Conservation (phyloP, 164 flowering plant genomes). For the Santalum album region DNA sequence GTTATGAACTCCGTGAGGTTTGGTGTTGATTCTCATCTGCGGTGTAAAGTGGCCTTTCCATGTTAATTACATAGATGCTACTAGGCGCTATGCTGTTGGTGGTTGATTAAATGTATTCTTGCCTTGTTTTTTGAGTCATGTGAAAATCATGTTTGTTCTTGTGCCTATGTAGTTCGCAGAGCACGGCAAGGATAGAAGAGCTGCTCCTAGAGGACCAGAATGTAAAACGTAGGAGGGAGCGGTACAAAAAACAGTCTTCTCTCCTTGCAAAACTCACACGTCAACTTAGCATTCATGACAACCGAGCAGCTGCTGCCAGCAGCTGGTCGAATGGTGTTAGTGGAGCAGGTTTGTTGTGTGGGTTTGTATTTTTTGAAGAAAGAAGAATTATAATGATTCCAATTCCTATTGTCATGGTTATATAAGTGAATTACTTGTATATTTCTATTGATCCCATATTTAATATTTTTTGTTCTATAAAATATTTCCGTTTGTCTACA, state of each 20-base stretch:
- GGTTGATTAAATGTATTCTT: no score
- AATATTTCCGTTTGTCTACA: constrained; percentile 15
- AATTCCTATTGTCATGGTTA: no score
- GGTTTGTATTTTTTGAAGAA: no score
- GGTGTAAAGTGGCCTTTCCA: no score
- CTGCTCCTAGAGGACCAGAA: constrained; percentile 89
- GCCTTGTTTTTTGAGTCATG: no score
- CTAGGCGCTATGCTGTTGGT: no score
- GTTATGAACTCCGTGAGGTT: background rate
- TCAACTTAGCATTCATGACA: constrained; percentile 84
- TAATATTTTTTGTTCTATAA: no score
- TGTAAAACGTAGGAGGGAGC: constrained; percentile 76
- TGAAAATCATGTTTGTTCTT: no score
- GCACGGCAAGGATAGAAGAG: constrained; percentile 74
- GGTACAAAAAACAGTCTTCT: constrained; percentile 74
- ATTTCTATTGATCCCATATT: no score
- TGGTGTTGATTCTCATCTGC: background rate
- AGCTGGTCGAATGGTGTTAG: constrained; percentile 45
- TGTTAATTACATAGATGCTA: no score
- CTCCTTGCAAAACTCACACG: constrained; percentile 79
- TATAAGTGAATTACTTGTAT: no score
- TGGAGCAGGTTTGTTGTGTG: constrained; percentile 41
- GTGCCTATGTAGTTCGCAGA: constrained; percentile 44
- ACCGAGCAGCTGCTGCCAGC: constrained; percentile 76
- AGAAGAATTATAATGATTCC: no score